Conservation (phyloP, 805 yeast genomes). For the Suhomyces vadensis region DNA sequence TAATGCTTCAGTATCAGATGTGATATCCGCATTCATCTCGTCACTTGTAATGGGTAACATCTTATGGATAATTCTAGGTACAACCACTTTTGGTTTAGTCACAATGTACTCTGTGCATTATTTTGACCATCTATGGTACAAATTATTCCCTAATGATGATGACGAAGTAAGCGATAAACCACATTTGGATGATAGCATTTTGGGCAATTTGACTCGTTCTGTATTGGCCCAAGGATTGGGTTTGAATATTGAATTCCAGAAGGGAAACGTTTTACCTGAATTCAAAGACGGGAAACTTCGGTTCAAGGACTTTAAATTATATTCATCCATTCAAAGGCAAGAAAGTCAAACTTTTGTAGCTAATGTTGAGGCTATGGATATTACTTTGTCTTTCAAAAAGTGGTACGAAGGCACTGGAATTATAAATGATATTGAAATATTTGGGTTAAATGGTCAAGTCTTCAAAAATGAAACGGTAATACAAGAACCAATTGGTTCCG, state of each 20-base stretch:
- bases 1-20: conserved; percentile 51
- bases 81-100: conserved; percentile 55
- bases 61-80: conserved; percentile 55
- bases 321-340: conserved; percentile 8
- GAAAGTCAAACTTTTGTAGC: conserved; percentile 22
- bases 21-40: conserved; percentile 51
- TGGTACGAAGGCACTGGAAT: conserved; percentile 59
- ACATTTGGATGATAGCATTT: conserved; percentile 25
- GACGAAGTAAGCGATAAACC: conserved; percentile 8
- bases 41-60: conserved; percentile 60
- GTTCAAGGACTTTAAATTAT: conserved; percentile 40
- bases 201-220: conserved; percentile 34
- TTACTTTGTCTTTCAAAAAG: conserved; percentile 51
- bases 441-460: conserved; percentile 47
- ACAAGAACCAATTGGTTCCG: conserved; percentile 22
- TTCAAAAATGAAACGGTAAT: conserved; percentile 8
- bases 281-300: conserved; percentile 52
- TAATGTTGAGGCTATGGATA: conserved; percentile 42
- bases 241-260: conserved; percentile 35
- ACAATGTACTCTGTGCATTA: conserved; percentile 46
- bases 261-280: conserved; percentile 41
- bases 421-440: conserved; percentile 48
- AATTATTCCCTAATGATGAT: conserved; percentile 26
- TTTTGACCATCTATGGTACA: conserved; percentile 29
- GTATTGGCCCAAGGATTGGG: conserved; percentile 45